Base-by-base conservation (phyloP, 2,329 filamentous ascomycete genomes). In the Xylariomycetidae sp. region DNA sequence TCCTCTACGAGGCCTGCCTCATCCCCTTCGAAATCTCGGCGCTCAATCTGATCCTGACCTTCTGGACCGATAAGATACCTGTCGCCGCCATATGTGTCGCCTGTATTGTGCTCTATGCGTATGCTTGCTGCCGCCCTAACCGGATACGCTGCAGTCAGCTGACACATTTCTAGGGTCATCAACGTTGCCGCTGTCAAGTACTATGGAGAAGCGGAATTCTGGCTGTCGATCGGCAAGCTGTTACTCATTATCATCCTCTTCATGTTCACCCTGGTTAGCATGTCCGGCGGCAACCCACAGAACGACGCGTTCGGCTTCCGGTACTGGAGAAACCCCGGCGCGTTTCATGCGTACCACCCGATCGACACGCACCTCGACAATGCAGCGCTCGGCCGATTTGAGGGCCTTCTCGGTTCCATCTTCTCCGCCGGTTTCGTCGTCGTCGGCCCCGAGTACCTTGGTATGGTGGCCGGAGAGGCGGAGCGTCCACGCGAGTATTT, bases 201-300 rank as follows among this genome's bases (percentile, higher is more conserved):
- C 32, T 56, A 49, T 15, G 54, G 81, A 42, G 79, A 85, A 53
- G 74, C 79, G 9, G 84, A 89, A 50, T 89, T 89, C 48, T 79
- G 72, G 71, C 62, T 79, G 3, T 71, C 73, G 3, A 61, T 59
- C 24, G 76, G 77, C 42, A 84, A 85, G 54, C 67, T 84, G 20
- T 55, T 84, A 15, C 65, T 85, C 29, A 82, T 82, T 46, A 63
- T 79, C 39, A 75, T 78, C 10, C 64, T 85, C 33, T 80, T 86
- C 54, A 60, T 68, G 49, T 88, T 82, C 59, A 88, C 85, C n/a
- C 83, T 90, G 51, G 69, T 90, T 46, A 79, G 77, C 30, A 87
- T 88, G 80, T 65, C 86, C 6, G 85, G 84, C 22, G 85, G 82
- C 19, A 89, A 89, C 45, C 85, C 85, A 0, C 53, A 76, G 5